Base-by-base conservation (phyloP, 2,329 filamentous ascomycete species). In the Colletotrichum sp. region DNA sequence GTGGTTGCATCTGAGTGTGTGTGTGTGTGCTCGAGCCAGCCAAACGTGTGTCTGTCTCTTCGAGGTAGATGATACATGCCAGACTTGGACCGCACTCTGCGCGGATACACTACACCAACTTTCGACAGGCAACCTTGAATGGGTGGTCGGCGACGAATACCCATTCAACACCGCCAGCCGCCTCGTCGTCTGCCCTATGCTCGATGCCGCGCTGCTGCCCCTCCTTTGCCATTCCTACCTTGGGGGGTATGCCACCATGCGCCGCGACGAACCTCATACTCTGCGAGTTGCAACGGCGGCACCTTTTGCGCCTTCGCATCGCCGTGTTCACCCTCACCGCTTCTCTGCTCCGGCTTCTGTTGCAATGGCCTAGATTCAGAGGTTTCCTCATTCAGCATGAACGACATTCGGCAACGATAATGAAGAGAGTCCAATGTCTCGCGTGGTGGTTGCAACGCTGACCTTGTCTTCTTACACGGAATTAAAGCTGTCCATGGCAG, bases 171-270 rank as follows among this genome's bases (percentile, higher is more conserved):
- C 64, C 39, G 69, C 57, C 72, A 67, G 39, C 69, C 69, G 64
- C 73, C 62, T 30, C 62, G 32, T 62, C 62, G 49, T 68, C 63
- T 72, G 69, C 64, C 70, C 32, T 73, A 59, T 52, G 63, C 21
- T 63, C 57, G 57, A 64, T 92, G 63, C 39, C 73, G 44, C 69
- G 44, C 63, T 68, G 57, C 52, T 52, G 62, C 63, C 73, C 69
- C 69, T 72, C 73, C 34, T 68, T 52, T 64, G 34, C 13, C 69
- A 64, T 62, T 64, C 21, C 62, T 39, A 18, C n/a, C 32, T 39
- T 59, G n/a, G 26, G 49, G 49, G 63, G 10, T 30, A 71, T 44
- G 21, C 67, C 62, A 55, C 57, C 64, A 59, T 67, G 52, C 69
- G 60, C 44, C 44, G 57, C 52, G 60, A 77, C 26, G 69, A 74